Evolutionary conservation across 148 eudicot species (phyloP).

Genomic region (Chenopodium suecicum): DNA sequence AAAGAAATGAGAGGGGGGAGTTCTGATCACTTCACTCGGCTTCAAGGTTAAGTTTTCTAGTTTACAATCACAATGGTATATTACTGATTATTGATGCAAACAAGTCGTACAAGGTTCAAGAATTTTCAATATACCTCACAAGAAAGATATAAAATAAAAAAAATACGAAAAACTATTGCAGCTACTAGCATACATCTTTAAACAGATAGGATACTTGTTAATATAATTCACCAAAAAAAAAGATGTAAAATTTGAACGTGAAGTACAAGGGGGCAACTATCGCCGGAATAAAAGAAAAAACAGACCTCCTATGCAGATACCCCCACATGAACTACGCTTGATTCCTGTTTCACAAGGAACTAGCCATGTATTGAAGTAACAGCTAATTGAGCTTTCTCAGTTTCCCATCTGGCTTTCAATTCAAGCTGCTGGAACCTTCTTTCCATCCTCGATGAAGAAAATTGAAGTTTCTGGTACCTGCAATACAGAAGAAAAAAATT

Average conservation of each 20-base stretch:
- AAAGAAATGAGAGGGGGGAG: background rate
- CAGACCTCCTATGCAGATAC: constrained; percentile 18
- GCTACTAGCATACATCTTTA: constrained; percentile 16
- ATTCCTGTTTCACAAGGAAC: background rate
- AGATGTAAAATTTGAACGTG: constrained; percentile 2
- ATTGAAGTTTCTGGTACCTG: constrained; percentile 77
- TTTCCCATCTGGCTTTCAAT: constrained; percentile 5
- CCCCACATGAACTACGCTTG: background rate
- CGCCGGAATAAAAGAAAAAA: background rate
- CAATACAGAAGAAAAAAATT: background rate
- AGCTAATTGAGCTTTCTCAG: constrained; percentile 5
- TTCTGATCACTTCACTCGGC: background rate
- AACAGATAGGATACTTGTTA: constrained; percentile 3
- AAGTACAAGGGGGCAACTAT: background rate
- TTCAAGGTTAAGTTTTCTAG: background rate
- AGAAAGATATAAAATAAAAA: too few species aligned
- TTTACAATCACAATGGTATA: background rate
- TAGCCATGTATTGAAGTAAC: background rate
- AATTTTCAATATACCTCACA: background rate
- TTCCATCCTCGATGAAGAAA: constrained; percentile 79
- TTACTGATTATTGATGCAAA: background rate
- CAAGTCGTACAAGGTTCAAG: background rate
- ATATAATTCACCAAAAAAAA: constrained; percentile 16
- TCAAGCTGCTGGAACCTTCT: constrained; percentile 66
- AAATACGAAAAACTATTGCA: constrained; percentile 1